Evolutionary conservation across 2,329 filamentous ascomycete genomes (phyloP).

Genomic region (Thermoascus crustaceus): DNA sequence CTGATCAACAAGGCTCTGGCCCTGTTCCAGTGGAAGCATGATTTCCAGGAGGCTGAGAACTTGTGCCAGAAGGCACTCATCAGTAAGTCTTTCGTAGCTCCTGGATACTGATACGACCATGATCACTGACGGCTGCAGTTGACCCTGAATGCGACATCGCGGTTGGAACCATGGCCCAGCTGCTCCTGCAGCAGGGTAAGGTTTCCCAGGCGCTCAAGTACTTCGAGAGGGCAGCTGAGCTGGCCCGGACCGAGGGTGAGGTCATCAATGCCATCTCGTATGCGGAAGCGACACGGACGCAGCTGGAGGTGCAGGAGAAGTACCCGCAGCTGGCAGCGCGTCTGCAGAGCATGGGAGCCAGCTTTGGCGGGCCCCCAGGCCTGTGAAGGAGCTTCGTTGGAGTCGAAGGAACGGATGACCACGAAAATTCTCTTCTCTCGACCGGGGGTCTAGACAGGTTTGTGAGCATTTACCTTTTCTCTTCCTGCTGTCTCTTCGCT

Average conservation of each 20-base stretch:
- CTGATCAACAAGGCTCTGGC: conserved; percentile 98
- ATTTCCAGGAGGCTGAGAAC: conserved; percentile 89
- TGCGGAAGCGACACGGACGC: conserved; percentile 90
- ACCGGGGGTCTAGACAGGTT: too few species aligned
- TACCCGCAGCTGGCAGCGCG: conserved; percentile 72
- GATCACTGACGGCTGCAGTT: conserved; percentile 48
- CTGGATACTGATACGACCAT: conserved; percentile 2
- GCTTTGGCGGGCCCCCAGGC: conserved; percentile 26
- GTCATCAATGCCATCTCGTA: conserved; percentile 95
- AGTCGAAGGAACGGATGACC: too few species aligned
- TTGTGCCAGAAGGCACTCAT: conserved; percentile 96
- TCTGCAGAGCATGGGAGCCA: conserved; percentile 52
- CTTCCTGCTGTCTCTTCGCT: not conserved
- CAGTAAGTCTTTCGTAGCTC: conserved; percentile 59
- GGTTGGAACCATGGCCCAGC: conserved; percentile 95
- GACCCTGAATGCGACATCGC: conserved; percentile 98
- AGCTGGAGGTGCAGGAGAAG: conserved; percentile 84
- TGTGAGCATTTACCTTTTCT: not conserved
- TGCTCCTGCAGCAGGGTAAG: conserved; percentile 95
- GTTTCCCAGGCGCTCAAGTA: conserved; percentile 91
- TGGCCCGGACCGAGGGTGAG: conserved; percentile 88
- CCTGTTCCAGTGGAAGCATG: conserved; percentile 96
- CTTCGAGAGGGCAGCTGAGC: conserved; percentile 91
- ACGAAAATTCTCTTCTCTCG: not conserved
- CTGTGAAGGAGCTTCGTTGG: conserved; percentile 22